Base-by-base conservation (phyloP, 2,329 filamentous ascomycete genomes). In the Fusarium miscanthi region DNA sequence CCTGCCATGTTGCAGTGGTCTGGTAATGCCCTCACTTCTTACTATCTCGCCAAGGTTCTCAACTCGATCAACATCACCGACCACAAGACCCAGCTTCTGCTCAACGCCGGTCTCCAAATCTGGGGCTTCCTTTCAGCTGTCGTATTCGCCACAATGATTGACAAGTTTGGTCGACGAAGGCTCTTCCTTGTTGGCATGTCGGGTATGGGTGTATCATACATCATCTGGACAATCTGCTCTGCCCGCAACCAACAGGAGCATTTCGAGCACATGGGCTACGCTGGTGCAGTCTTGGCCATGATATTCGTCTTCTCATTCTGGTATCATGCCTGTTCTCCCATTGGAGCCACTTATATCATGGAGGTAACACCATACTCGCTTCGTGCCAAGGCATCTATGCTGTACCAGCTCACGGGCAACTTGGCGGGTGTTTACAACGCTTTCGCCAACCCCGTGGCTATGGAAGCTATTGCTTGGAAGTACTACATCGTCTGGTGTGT, bases 401-500 rank as follows among this genome's bases (percentile, higher is more conserved):
- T 80, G 5, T 81, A 77, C 42, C 75, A 80, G 42, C 45, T 81
- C 3, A 75, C 73, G 0, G 74, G 75, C 3, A 79, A 80, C 42
- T 57, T 77, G 33, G 78, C 76, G 0, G 73, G 77, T 12, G 63
- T 80, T 6, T 80, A 77, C 78, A 86, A 85, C 60, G 82, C 80
- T 3, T 84, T 83, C 46, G 82, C 83, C 14, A 86, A 85, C 41
- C 84, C 83, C 0, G 82, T 85, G 8, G 83, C 81, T 0, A 78
- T 85, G 57, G 80, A 82, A 1, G 76, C 76, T 1, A 82, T 85
- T 33, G 73, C 70, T 0, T 85, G 84, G 84, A 83, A 81, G 61
- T 85, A 83, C 60, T 85, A 85, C 59, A 81, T 84, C 13, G 81
- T 85, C 6, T 84, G 83, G 71, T 82, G 83, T n/a, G 81, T 77